Evolutionary conservation across 768 basidiomycete species (phyloP), one percentile per base, ranked within the genome.

Genomic region (Gymnopilus dilepis): DNA sequence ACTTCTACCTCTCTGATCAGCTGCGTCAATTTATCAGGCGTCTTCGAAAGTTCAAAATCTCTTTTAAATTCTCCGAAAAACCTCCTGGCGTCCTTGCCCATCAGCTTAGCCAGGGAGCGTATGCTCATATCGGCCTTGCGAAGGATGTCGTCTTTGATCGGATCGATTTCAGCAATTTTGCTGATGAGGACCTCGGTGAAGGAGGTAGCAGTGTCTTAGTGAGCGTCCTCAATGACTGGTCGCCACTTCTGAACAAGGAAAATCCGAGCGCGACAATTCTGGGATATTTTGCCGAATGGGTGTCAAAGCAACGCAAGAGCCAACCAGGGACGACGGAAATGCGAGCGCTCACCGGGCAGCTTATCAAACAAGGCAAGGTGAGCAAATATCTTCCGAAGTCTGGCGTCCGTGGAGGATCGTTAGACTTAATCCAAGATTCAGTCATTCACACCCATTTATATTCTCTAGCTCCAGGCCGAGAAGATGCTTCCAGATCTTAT

Each of bases 241-340:
- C 69, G 0, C 74, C 77, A 12, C 57, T 82, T n/a, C n/a, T 84
- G n/a, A 64, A 66, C 24, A 62, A 69, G 6, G 75, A 66, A 22
- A 55, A 59, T 13, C 48, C 61, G 24, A 22, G 22, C 22, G 74
- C 80, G 3, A 62, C 77, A 0, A 67, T 84, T 8, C 62, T 81
- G 5, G 79, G 77, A 11, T 78, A 79, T 58, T 82, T 77, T 53
- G 80, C 82, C 82, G 84, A 82, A 57, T 84, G 83, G 83, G 28
- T 65, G 1, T n/a, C 55, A 19, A 22, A 57, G 15, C 64, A 73
- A 51, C 19, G 64, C 58, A 26, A 67, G 50, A 69, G 74, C 63
- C 42, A 33, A 6, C 60, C 65, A 19, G 54, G 56, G 26, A 13
- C 13, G 11, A 40, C 21, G 5, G 58, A 55, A 21, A 47, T 54